Base-by-base conservation (phyloP, 805 yeast species). In the Candida insectorum region DNA sequence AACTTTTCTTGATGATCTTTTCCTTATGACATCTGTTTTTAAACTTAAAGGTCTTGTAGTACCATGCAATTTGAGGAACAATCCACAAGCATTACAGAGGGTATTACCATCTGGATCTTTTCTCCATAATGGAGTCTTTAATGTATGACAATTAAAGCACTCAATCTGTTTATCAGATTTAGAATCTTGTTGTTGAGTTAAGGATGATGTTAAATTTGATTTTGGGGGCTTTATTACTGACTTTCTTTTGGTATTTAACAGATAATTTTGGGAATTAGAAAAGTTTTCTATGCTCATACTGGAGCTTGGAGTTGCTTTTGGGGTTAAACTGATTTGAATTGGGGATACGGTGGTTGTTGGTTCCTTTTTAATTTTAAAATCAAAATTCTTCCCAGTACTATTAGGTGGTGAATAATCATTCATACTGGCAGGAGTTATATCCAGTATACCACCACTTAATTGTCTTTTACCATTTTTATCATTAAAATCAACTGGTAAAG, bases 51-150 rank as follows among this genome's bases (percentile, higher is more conserved):
- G 98, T 37, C 97, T 69, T 41, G 86, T 94, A 3, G 87, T 91
- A n/a, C 97, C 97, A 51, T 91, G 97, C 16, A 91, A 66, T 58
- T 91, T 91, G 51, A 85, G 72, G 49, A 91, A 91, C 40, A 91
- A 65, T 0, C 97, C 98, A 65, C 98, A 91, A 0, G 98, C 97
- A 58, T 91, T 91, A 62, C 97, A 91, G 39, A 91, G 65, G 0
- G 96, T 94, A 50, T 85, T 82, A 2, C 97, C 97, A 39, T 85
- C 85, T 0, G 95, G 88, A 48, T 87, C 86, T 31, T 97, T 71
- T 47, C 98, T 69, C 98, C 98, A 91, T 12, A 91, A 59, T 1
- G 98, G 98, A 0, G 98, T 91, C 12, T 94, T 88, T 43, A 74
- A 78, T 0, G 98, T 91, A 50, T 83, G 81, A 59, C 98, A 91